A percentile compares a stretch with the other conserved stretches of the same genome.
These are phyloP conservation scores for Garcia nutans DNA, from an alignment of 345 rosid genomes.

Conservation along the genomic window DNA sequence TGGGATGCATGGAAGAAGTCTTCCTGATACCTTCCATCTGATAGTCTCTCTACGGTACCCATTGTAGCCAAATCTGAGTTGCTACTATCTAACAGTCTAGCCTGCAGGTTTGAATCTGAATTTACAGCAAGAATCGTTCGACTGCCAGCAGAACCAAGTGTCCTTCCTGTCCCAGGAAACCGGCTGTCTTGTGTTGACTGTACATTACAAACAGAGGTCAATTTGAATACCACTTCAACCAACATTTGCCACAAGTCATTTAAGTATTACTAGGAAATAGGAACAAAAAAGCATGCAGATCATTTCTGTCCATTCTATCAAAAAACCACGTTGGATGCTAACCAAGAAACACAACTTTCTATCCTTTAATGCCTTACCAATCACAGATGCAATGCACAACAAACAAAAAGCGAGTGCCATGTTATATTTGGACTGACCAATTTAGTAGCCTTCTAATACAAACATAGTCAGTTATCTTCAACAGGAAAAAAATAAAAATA, in stretches of 20 bases:
- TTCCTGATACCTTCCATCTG: slow-evolving; percentile 52
- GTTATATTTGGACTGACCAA: not conserved
- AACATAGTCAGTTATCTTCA: not conserved
- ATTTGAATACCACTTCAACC: not conserved
- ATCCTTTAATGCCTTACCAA: not conserved
- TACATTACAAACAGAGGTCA: slow-evolving; percentile 18
- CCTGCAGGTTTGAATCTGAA: slow-evolving; percentile 71
- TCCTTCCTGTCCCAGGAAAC: slow-evolving; percentile 84
- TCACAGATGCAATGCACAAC: not conserved
- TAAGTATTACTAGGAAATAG: slow-evolving; percentile 9
- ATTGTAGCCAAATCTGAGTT: slow-evolving; percentile 36
- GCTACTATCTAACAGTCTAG: slow-evolving; percentile 69
- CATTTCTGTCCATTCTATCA: not conserved
- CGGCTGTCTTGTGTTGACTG: slow-evolving; percentile 68
- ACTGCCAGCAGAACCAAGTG: slow-evolving; percentile 52
- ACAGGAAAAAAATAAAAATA: not conserved
- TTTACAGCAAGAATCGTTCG: slow-evolving; percentile 41
- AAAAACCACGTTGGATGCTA: not conserved
- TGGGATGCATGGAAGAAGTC: slow-evolving; percentile 11
- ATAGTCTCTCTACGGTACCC: slow-evolving; percentile 35
- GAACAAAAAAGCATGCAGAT: slow-evolving; percentile 8
- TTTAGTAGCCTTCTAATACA: not conserved
- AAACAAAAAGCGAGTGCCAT: not conserved
- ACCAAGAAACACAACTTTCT: not conserved
- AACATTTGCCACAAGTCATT: not conserved